phyloP scores from a whole-genome alignment of 2,329 filamentous ascomycete species.

The Fusarium praegraminearum region DNA sequence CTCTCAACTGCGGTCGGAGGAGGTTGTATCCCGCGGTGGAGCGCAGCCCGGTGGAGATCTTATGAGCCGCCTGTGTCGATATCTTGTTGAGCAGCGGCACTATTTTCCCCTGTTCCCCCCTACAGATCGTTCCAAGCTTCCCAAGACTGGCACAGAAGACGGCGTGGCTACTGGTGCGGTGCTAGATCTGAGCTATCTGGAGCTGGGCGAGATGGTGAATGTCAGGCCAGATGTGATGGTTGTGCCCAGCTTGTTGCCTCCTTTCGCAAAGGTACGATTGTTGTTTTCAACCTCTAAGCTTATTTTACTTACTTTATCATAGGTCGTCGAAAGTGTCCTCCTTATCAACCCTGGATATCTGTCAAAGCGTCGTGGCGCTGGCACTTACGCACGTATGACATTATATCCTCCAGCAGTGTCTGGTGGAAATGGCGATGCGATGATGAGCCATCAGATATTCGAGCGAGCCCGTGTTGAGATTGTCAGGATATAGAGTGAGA shows the following conservation, averaged over 20 bases:
- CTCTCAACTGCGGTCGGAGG: constrained; percentile 82
- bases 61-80: constrained; percentile 77
- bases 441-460: constrained; percentile 81
- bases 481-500: constrained; percentile 71
- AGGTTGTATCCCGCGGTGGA: constrained; percentile 58
- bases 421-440: constrained; percentile 66
- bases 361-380: constrained; percentile 85
- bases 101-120: constrained; percentile 93
- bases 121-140: constrained; percentile 73
- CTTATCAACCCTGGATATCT: constrained; percentile 91
- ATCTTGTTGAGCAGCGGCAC: constrained; percentile 89
- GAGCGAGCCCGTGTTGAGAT: constrained; percentile 90
- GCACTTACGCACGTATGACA: constrained; percentile 85
- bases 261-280: constrained; percentile 84
- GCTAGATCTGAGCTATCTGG: constrained; percentile 85
- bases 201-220: constrained; percentile 90
- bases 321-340: constrained; percentile 92
- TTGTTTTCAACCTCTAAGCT: background rate
- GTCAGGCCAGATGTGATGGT: constrained; percentile 87
- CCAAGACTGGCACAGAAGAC: constrained; percentile 71
- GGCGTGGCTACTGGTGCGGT: constrained; percentile 77
- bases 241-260: constrained; percentile 82
- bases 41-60: constrained; percentile 59
- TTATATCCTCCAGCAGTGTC: constrained; percentile 74
- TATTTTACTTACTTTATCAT: constrained; percentile 24